Base-by-base conservation (phyloP, 2,329 filamentous ascomycete species). In the Aspergillus alliaceus region DNA sequence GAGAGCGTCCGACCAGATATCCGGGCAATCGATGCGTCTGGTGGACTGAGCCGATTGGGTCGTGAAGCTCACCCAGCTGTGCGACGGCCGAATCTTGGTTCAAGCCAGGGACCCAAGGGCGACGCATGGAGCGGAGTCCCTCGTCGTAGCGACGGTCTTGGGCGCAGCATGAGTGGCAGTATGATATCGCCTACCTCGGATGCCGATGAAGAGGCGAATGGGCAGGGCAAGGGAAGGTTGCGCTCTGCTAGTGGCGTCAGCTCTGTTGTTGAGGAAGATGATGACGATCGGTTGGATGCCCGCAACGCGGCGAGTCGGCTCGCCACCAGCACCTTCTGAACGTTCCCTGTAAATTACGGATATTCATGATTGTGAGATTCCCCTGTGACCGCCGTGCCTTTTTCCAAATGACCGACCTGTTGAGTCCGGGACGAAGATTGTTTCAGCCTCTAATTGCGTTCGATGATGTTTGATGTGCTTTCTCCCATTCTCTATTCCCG, bases 91-190 rank as follows among this genome's bases (percentile, higher is more conserved):
- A 93, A 86, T 74, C 77, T 97, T 64, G 90, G 90, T 15, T 90
- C 90, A 47, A 95, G 90, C 68, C 95, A 99, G 76, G 95, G 95
- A 0, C 93, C 95, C 50, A 96, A 96, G 78, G 95, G 95, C n/a
- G 95, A 99, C 74, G 89, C 95, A 15, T 99, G 95, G 95, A 96
- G 91, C 68, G 95, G 95, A 57, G 92, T 97, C 27, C 91, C 93
- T 34, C 85, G 95, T 60, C 85, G 90, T 54, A 86, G 88, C 29
- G 91, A 96, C 66, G 88, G 87, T n/a, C 77, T 91, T 55, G 89
- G 84, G 69, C 84, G 92, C 66, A 93, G 88, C 70, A 82, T 93
- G 63, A 91, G 89, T 55, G 87, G 89, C 48, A 90, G 86, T 70
- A 84, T 90, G 62, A 84, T 87, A 61, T 79, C 84, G n/a, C 82